phyloP scores from a whole-genome alignment of 495 filamentous ascomycete genomes.

The Ramalina peruviana region DNA sequence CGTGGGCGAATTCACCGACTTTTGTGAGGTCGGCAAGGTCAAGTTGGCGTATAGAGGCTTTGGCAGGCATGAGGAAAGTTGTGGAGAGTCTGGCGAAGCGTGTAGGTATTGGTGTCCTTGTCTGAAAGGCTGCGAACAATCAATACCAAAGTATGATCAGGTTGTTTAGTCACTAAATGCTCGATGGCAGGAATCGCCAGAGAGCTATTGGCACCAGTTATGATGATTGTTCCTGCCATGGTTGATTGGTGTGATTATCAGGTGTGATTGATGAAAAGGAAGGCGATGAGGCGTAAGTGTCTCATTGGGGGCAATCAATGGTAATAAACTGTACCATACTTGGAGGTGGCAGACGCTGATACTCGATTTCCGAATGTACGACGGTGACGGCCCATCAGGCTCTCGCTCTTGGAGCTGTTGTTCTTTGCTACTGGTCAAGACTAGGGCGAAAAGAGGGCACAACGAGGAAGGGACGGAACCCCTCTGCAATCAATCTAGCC shows the following conservation, averaged over 20 bases:
- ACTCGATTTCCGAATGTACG: no score
- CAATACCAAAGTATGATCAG: constrained; percentile 23
- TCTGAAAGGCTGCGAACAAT: constrained; percentile 30
- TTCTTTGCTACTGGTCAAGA: no score
- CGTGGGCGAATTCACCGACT: constrained; percentile 26
- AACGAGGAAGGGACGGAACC: no score
- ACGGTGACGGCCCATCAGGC: no score
- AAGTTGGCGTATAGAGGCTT: constrained; percentile 24
- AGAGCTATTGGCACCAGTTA: constrained; percentile 37
- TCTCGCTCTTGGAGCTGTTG: no score
- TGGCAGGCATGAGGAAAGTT: constrained; percentile 20
- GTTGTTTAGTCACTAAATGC: constrained; percentile 25
- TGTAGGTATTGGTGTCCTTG: constrained; percentile 29
- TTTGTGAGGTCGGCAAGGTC: constrained; percentile 26
- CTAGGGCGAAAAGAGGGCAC: no score
- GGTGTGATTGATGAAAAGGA: no score
- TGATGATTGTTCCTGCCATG: constrained; percentile 28
- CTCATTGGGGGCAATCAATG: no score
- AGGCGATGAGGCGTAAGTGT: no score
- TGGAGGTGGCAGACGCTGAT: no score
- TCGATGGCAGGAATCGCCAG: constrained; percentile 29
- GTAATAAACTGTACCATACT: no score
- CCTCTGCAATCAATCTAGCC: no score
- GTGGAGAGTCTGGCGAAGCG: constrained; percentile 22
- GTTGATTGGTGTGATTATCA: not conserved